These are phyloP conservation scores for Russula olivacea DNA, from an alignment of 768 basidiomycete species.

Conservation along the genomic window DNA sequence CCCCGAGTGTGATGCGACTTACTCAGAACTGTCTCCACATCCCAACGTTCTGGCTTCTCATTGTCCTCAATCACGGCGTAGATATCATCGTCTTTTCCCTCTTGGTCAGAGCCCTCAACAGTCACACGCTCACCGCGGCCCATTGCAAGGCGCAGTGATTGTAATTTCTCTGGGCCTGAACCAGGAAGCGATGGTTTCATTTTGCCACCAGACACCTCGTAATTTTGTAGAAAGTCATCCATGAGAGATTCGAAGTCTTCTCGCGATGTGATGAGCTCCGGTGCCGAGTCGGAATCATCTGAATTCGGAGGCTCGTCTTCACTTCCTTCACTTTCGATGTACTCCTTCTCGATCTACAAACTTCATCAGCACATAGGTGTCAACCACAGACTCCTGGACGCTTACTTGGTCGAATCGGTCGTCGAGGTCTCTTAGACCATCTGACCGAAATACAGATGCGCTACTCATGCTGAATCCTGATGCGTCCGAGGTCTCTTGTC, in stretches of 20 bases:
- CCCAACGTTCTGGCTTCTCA: slow-evolving; percentile 79
- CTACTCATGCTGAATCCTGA: slow-evolving; percentile 98
- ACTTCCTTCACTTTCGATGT: slow-evolving; percentile 54
- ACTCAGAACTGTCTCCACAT: slow-evolving; percentile 95
- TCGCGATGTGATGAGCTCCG: slow-evolving; percentile 72
- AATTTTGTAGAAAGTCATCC: slow-evolving; percentile 89
- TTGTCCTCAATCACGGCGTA: slow-evolving; percentile 38
- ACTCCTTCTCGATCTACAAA: slow-evolving; percentile 75
- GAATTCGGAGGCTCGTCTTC: slow-evolving; percentile 37
- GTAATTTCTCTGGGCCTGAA: slow-evolving; percentile 70
- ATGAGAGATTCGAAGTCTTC: slow-evolving; percentile 89
- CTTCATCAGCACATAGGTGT: slow-evolving; percentile 1
- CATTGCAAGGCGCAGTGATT: slow-evolving; percentile 70
- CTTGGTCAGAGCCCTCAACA: slow-evolving; percentile 40
- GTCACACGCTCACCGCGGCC: slow-evolving; percentile 61
- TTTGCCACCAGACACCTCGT: slow-evolving; percentile 84
- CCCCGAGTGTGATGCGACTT: slow-evolving; percentile 32
- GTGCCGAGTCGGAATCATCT: slow-evolving; percentile 52
- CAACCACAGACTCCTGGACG: neutral
- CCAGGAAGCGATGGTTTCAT: slow-evolving; percentile 72
- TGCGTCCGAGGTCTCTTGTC: slow-evolving; percentile 73
- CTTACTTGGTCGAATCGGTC: slow-evolving; percentile 90
- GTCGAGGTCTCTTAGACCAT: slow-evolving; percentile 81
- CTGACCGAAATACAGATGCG: slow-evolving; percentile 91
- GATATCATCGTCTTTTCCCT: slow-evolving; percentile 40